Evolutionary conservation across 202 grass and related monocot species (phyloP), one percentile per base, ranked within the genome.

Genomic region (Panicum hallii): DNA sequence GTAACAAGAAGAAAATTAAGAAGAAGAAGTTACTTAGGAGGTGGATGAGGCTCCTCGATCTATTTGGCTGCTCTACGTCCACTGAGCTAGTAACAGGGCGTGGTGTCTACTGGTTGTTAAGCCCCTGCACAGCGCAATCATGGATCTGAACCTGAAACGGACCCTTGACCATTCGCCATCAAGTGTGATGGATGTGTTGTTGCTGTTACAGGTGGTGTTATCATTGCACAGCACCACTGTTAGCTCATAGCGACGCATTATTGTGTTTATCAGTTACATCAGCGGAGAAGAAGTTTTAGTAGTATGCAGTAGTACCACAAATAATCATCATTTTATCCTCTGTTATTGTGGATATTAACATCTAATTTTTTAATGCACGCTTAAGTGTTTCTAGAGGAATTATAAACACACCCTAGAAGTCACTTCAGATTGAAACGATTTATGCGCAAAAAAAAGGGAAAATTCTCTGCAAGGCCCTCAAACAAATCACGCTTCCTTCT

Each of bases 141-240:
- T 65, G 6, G 22, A 17, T 52, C 45, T 54, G 58, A 63, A 36
- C 58, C 14, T 64, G 70, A 63, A 74, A 83, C 8, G 26, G 70
- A 74, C 71, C 36, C 57, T 65, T 74, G 58, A 83, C 70, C 58
- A 41, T 83, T 49, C 46, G 7, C 23, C 69, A 73, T 74, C 30
- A 45, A 70, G 68, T 70, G 47, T 43, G 47, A 15, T 42, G 47
- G 11, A 67, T 80, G 78, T 67, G 6, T 17, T 64, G 12, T 19
- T 64, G 13, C 45, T 0, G 81, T 66, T 66, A 32, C 48, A 34
- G 34, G 61, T 75, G 7, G 4, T 67, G 20, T 8, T 45, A 20
- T 84, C n/a, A 45, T 54, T 67, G 48, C 61, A 45, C 38, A 67
- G 40, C 32, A 32, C 32, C 32, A 32, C 32, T 32, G 32, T 32